phyloP scores from a whole-genome alignment of 352 stramenopile species.

The Phytophthora hibernalis region DNA sequence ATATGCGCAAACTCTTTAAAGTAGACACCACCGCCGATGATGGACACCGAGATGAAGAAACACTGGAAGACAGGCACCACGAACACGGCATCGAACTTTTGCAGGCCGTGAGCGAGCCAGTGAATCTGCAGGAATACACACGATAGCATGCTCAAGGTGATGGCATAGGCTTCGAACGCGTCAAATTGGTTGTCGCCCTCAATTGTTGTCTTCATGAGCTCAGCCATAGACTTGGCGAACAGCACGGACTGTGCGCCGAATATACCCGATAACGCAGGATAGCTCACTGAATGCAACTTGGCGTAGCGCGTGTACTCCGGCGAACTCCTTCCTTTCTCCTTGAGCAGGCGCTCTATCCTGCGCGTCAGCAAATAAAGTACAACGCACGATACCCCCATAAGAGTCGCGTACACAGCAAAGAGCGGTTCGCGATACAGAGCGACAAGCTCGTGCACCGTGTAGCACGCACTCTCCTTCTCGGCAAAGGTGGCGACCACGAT shows the following conservation, averaged over 20 bases:
- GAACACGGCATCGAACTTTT: slow-evolving; percentile 89
- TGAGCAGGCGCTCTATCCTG: slow-evolving; percentile 55
- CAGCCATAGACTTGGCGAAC: slow-evolving; percentile 83
- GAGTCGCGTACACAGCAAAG: slow-evolving; percentile 74
- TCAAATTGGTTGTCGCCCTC: slow-evolving; percentile 79
- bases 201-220: slow-evolving; percentile 86
- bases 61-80: slow-evolving; percentile 89
- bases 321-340: slow-evolving; percentile 49
- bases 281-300: slow-evolving; percentile 70
- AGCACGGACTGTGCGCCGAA: slow-evolving; percentile 85
- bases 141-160: slow-evolving; percentile 79
- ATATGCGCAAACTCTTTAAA: slow-evolving; percentile 87
- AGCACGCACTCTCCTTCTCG: slow-evolving; percentile 77
- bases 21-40: slow-evolving; percentile 90
- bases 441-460: slow-evolving; percentile 79
- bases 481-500: slow-evolving; percentile 83
- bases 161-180: slow-evolving; percentile 77
- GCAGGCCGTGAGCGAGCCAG: slow-evolving; percentile 84
- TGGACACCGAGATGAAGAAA: slow-evolving; percentile 92
- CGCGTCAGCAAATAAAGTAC: slow-evolving; percentile 47
- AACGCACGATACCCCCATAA: slow-evolving; percentile 52
- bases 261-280: slow-evolving; percentile 74
- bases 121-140: slow-evolving; percentile 91
- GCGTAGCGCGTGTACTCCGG: slow-evolving; percentile 61
- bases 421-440: slow-evolving; percentile 65